Conservation (phyloP, 108 stramenopile species). For the Nitzschia inconspicua region DNA sequence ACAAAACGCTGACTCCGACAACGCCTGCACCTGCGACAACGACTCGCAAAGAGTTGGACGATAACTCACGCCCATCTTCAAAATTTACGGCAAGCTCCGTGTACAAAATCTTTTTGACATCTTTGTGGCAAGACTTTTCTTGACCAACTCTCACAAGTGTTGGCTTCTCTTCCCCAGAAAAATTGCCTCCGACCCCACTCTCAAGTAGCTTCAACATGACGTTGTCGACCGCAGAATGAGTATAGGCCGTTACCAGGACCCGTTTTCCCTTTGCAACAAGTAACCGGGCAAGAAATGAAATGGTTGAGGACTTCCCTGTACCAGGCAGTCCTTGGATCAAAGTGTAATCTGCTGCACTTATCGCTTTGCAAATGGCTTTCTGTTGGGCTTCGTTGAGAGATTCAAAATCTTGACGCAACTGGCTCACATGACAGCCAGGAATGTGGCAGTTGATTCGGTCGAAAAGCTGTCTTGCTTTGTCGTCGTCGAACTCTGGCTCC, state of each 20-base stretch:
- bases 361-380: constrained; percentile 61
- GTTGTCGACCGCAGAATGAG: constrained; percentile 96
- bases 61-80: constrained; percentile 7
- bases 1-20: constrained; percentile 83
- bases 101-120: constrained; percentile 48
- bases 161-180: neutral
- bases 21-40: constrained; percentile 65
- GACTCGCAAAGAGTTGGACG: constrained; percentile 41
- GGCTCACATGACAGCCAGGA: constrained; percentile 58
- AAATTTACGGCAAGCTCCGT: constrained; percentile 34
- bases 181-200: constrained; percentile 37
- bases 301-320: constrained; percentile 86
- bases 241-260: constrained; percentile 93
- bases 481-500: constrained; percentile 27
- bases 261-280: constrained; percentile 84
- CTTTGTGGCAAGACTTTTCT: constrained; percentile 50
- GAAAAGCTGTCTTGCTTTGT: constrained; percentile 28
- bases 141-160: constrained; percentile 62
- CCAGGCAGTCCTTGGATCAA: constrained; percentile 83
- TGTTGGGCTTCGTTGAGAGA: constrained; percentile 76
- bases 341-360: constrained; percentile 72
- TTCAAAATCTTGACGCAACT: constrained; percentile 48
- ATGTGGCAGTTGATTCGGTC: constrained; percentile 7
- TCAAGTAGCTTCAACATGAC: constrained; percentile 87
- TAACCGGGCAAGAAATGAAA: constrained; percentile 81